Conservation (phyloP, 441 rosid species). For the Hypseocharis bilobata region DNA sequence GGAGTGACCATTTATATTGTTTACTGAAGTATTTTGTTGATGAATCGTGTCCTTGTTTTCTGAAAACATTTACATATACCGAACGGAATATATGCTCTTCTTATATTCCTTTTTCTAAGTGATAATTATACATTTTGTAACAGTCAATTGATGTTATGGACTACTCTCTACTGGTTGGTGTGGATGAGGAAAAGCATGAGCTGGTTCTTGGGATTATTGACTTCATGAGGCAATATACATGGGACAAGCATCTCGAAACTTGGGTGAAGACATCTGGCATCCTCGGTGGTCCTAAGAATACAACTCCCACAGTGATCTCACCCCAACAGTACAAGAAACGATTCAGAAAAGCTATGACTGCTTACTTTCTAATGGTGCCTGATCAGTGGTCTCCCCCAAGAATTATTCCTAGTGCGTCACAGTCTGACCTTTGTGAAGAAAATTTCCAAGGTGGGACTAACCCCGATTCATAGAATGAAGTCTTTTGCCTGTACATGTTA, state of each 20-base stretch:
- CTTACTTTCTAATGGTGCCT: constrained; percentile 91
- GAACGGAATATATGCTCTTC: too few relatives aligned
- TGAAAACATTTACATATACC: too few relatives aligned
- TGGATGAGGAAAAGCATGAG: constrained; percentile 80
- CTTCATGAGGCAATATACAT: constrained; percentile 92
- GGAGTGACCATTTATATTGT: constrained; percentile 11
- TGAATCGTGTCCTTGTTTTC: too few relatives aligned
- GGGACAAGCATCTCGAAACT: constrained; percentile 94
- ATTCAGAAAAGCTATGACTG: constrained; percentile 88
- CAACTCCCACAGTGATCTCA: constrained; percentile 78
- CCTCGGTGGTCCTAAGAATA: constrained; percentile 80
- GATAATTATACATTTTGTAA: constrained; percentile 7
- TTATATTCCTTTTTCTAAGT: too few relatives aligned
- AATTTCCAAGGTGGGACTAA: constrained; percentile 30
- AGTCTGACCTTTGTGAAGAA: constrained; percentile 54
- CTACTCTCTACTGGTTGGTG: constrained; percentile 83
- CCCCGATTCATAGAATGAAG: constrained; percentile 16
- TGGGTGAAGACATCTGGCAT: constrained; percentile 88
- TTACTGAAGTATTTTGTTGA: too few relatives aligned
- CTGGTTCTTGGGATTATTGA: constrained; percentile 87
- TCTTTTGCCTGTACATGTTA: constrained; percentile 22
- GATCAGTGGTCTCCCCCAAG: constrained; percentile 83
- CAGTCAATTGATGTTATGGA: constrained; percentile 92
- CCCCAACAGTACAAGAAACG: constrained; percentile 92
- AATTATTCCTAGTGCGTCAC: constrained; percentile 41